Evolutionary conservation across 768 basidiomycete genomes (phyloP).

Genomic region (Boletellus sp.): DNA sequence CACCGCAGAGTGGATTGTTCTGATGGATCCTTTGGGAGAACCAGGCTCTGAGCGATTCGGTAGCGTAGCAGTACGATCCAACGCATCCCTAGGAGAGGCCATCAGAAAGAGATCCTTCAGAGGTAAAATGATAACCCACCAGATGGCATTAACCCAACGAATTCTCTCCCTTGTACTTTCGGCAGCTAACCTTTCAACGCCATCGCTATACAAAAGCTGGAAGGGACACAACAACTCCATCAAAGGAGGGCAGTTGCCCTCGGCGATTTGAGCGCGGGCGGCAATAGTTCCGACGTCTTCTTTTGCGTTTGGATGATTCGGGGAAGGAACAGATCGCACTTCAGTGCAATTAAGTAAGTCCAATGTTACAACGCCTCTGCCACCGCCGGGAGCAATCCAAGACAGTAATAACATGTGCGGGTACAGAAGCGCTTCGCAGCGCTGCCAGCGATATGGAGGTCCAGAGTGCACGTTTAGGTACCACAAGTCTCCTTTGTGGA

Average conservation of each 20-base stretch:
- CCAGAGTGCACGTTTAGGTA: constrained; percentile 89
- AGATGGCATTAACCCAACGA: constrained; percentile 88
- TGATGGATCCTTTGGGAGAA: constrained; percentile 57
- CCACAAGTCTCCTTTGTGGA: constrained; percentile 83
- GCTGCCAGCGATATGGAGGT: constrained; percentile 75
- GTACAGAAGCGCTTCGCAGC: constrained; percentile 78
- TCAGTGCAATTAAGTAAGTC: constrained; percentile 85
- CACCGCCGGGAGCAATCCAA: constrained; percentile 82
- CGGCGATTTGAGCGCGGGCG: constrained; percentile 55
- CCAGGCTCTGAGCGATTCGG: constrained; percentile 40
- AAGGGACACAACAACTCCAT: constrained; percentile 83
- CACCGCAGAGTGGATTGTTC: constrained; percentile 62
- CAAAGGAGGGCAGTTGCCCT: constrained; percentile 43
- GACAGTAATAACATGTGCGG: constrained; percentile 82
- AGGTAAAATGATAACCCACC: constrained; percentile 44
- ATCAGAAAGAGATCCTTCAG: background rate
- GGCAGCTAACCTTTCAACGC: constrained; percentile 83
- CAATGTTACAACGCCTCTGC: constrained; percentile 79
- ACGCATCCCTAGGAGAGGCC: constrained; percentile 58
- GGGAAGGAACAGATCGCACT: constrained; percentile 79
- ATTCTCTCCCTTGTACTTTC: constrained; percentile 84
- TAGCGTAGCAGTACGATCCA: constrained; percentile 60
- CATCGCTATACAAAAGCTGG: constrained; percentile 86
- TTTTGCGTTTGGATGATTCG: constrained; percentile 71
- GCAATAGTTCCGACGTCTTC: constrained; percentile 89